Percentiles rank a stretch among this genome's conserved stretches.
Conservation (phyloP, 2,329 filamentous ascomycete species). For the Aspergillus hiratsukae region DNA sequence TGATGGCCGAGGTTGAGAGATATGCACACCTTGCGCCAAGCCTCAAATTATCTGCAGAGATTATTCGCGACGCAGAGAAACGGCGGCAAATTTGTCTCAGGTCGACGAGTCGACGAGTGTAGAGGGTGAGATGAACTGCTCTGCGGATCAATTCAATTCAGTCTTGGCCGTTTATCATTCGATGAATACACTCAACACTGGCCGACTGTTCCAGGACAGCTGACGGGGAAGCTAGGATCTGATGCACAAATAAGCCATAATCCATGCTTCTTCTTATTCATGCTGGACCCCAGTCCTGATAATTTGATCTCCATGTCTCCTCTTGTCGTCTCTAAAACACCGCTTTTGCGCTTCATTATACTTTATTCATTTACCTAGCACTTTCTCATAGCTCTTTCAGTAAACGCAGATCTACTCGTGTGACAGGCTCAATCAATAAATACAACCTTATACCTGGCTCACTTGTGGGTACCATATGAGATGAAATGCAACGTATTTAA, state of each 20-base stretch:
- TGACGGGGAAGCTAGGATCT: not conserved
- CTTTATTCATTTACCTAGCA: not conserved
- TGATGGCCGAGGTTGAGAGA: slow-evolving; percentile 69
- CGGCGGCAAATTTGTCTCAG: slow-evolving; percentile 52
- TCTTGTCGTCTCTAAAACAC: not conserved
- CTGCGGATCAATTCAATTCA: not conserved
- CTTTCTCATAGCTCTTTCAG: not conserved
- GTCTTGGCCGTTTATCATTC: not conserved
- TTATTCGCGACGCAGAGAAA: slow-evolving; percentile 73
- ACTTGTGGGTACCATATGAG: not conserved
- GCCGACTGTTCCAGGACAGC: not conserved
- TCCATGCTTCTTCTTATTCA: not conserved
- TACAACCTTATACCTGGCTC: not conserved
- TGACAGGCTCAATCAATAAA: not conserved
- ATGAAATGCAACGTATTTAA: not conserved
- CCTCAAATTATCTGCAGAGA: slow-evolving; percentile 69
- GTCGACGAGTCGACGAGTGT: slow-evolving; percentile 14
- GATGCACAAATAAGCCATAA: not conserved
- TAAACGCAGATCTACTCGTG: not conserved
- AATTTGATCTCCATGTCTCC: not conserved
- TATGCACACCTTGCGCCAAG: slow-evolving; percentile 73
- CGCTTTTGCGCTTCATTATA: not conserved
- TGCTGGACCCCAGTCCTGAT: not conserved
- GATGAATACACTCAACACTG: not conserved
- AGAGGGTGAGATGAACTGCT: not conserved